Percentiles rank a stretch among this genome's conserved stretches.
These are phyloP conservation scores for Hydrangea macrophylla DNA, from an alignment of 148 eudicot genomes.

Conservation along the genomic window DNA sequence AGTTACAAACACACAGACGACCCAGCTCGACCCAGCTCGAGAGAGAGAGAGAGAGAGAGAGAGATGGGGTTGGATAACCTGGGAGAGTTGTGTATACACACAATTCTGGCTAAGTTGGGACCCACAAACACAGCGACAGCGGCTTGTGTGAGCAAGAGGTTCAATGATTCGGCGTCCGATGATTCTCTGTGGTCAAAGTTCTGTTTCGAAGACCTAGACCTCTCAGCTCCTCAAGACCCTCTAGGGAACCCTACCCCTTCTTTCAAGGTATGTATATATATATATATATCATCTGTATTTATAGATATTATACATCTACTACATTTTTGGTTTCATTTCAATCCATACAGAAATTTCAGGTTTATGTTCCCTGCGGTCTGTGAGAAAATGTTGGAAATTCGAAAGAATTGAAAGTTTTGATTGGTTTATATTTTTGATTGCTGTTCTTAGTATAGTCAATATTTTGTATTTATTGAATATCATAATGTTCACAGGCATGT, in stretches of 20 bases:
- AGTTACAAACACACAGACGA: too few species aligned
- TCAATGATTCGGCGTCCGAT: conserved; percentile 56
- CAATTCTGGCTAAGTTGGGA: conserved; percentile 58
- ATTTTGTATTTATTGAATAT: too few species aligned
- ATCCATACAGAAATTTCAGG: background rate
- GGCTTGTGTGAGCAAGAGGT: conserved; percentile 42
- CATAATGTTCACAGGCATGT: too few species aligned
- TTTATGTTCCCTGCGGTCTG: background rate
- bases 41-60: background rate
- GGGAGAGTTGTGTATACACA: conserved; percentile 47
- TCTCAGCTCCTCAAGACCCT: conserved; percentile 62
- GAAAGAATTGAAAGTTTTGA: too few species aligned
- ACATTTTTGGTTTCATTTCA: background rate
- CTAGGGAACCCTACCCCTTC: conserved; percentile 46
- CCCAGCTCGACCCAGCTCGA: too few species aligned
- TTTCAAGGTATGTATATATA: conserved; percentile 42
- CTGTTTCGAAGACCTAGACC: conserved; percentile 46
- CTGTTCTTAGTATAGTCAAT: too few species aligned
- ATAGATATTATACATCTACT: background rate
- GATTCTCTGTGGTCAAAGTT: conserved; percentile 61
- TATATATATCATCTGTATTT: background rate
- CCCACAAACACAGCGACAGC: conserved; percentile 43
- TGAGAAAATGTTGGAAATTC: background rate
- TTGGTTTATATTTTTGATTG: too few species aligned
- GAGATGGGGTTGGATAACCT: conserved; percentile 42